Evolutionary conservation across 305 asterid genomes (phyloP), one percentile per base, ranked within the genome.

Genomic region (Lippia alba): DNA sequence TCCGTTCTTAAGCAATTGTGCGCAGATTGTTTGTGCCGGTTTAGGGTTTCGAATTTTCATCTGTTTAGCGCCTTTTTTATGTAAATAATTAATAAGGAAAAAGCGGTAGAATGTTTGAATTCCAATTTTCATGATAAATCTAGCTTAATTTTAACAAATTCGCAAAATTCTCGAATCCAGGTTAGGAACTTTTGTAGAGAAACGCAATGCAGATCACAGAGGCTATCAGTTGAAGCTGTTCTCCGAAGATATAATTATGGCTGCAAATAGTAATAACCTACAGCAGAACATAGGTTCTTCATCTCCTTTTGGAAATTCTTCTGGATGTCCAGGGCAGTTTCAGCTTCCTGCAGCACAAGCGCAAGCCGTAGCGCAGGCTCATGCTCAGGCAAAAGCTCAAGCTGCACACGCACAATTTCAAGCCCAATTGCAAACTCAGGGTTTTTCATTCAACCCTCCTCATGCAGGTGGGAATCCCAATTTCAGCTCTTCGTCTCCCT

Each of bases 281-380:
- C 85, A 84, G 53, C 85, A 81, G 83, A 83, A 55, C 56, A 50
- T 75, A 1, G 94, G 94, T 78, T 84, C 69, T 63, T 80, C 91
- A 12, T 83, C 91, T 70, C 86, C 91, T 32, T 85, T 82, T 57
- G 86, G 85, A 30, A 83, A 75, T 79, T 74, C 89, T 10, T 33
- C 93, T 46, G 87, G 85, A 4, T 85, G 80, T 69, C 84, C 89
- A 0, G 78, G 82, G 16, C 86, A 84, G 62, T 85, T 78, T 76
- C 89, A 87, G 77, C 77, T 85, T 56, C 63, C 84, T 57, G 81
- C 89, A 8, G 89, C 88, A 63, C 89, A 84, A 56, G 88, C 80
- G 44, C 93, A 87, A 71, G 93, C 90, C 64, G 59, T 84, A 58
- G 87, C 87, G 57, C 86, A 85, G 71, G 94, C 84, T 51, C 89